Conservation (phyloP, 179 eudicot genomes). For the Dionaea muscipula region DNA sequence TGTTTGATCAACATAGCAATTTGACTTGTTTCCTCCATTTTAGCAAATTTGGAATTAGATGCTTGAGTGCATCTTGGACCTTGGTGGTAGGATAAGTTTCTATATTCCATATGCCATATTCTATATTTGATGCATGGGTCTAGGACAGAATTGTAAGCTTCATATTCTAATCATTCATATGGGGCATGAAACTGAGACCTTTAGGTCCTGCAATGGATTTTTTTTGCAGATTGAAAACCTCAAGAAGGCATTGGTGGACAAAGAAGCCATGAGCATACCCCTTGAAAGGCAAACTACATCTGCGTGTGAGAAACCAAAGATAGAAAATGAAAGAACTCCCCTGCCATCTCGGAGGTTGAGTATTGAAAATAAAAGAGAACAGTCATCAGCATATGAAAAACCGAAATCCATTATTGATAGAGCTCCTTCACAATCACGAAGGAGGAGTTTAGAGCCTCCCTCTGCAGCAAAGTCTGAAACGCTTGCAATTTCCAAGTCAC, state of each 20-base stretch:
- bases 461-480: constrained; percentile 15
- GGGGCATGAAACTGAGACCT: too few species aligned
- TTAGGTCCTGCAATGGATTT: too few species aligned
- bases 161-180: too few species aligned
- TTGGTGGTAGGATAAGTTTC: too few species aligned
- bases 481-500: constrained; percentile 12
- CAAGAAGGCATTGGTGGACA: constrained; percentile 40
- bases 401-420: constrained; percentile 1
- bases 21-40: too few species aligned
- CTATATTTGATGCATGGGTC: too few species aligned
- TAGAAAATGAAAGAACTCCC: constrained; percentile 16
- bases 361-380: background rate
- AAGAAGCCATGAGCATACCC: constrained; percentile 24
- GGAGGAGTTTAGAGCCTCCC: constrained; percentile 22
- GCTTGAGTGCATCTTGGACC: too few species aligned
- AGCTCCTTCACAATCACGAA: constrained; percentile 22
- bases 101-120: too few species aligned
- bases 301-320: constrained; percentile 24
- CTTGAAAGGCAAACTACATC: constrained; percentile 21
- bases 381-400: too few species aligned
- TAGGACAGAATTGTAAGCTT: too few species aligned
- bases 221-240: constrained; percentile 59
- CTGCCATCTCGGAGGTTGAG: constrained; percentile 12
- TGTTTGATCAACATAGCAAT: too few species aligned
- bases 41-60: too few species aligned